Conservation (phyloP, 306 rosid genomes). For the Lathyrus tuberosus region DNA sequence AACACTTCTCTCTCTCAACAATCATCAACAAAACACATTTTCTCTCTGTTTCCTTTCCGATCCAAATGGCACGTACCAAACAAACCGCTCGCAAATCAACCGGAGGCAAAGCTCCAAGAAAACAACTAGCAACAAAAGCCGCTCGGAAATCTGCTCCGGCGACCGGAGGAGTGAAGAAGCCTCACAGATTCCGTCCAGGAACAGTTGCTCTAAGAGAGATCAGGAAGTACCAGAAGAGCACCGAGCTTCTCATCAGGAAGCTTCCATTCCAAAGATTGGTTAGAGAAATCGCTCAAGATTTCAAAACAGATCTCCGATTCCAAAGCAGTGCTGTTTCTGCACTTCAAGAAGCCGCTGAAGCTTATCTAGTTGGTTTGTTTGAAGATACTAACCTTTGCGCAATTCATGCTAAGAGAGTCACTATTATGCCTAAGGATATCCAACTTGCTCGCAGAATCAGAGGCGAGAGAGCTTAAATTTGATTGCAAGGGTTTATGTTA, state of each 20-base stretch:
- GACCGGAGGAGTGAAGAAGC: constrained; percentile 60
- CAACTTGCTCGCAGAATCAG: constrained; percentile 55
- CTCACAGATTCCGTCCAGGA: constrained; percentile 53
- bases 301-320: constrained; percentile 43
- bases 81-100: constrained; percentile 49
- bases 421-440: constrained; percentile 58
- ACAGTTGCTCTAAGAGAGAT: constrained; percentile 53
- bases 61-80: constrained; percentile 44
- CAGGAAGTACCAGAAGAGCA: constrained; percentile 60
- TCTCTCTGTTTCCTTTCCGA: background rate
- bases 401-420: constrained; percentile 49
- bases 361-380: constrained; percentile 50
- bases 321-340: constrained; percentile 54
- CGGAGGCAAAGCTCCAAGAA: constrained; percentile 55
- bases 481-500: background rate
- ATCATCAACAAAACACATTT: too few relatives aligned
- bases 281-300: constrained; percentile 41
- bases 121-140: constrained; percentile 58
- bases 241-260: constrained; percentile 50
- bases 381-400: constrained; percentile 55
- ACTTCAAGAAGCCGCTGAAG: constrained; percentile 53
- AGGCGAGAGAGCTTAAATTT: background rate
- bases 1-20: background rate
- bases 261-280: constrained; percentile 43
- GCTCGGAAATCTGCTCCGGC: constrained; percentile 61